Conservation (phyloP, 1,139 yeast species). For the Ogataea hybrid region DNA sequence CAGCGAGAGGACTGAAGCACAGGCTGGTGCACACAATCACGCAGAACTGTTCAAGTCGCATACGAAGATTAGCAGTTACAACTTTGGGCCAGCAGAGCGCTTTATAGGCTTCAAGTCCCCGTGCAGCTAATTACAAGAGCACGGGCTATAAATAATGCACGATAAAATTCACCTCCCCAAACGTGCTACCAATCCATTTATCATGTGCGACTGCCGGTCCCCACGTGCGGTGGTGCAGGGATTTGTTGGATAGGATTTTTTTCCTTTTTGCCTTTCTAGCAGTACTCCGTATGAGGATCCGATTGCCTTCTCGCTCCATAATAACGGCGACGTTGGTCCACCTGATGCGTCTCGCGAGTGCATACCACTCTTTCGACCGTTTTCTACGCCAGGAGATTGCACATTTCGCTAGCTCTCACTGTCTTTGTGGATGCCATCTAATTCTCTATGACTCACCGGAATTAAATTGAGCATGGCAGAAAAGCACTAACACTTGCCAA, state of each 20-base stretch:
- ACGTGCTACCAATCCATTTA: no score
- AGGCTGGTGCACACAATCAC: not conserved
- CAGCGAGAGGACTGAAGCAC: not conserved
- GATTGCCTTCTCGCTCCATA: slow-evolving; percentile 19
- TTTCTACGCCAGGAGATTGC: slow-evolving; percentile 17
- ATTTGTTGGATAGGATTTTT: not conserved
- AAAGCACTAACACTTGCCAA: not conserved
- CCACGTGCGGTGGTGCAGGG: slow-evolving; percentile 1
- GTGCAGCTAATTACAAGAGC: not conserved
- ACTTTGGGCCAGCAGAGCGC: not conserved
- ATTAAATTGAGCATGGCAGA: not conserved
- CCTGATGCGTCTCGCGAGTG: slow-evolving; percentile 22
- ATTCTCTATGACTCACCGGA: slow-evolving; percentile 14
- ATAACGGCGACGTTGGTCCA: slow-evolving; percentile 22
- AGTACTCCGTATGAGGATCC: slow-evolving; percentile 15
- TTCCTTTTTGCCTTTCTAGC: not conserved
- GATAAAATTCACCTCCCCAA: not conserved
- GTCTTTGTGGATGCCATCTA: slow-evolving; percentile 21
- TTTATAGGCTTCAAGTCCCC: not conserved
- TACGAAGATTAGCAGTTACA: not conserved
- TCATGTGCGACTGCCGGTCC: no score
- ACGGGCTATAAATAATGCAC: not conserved
- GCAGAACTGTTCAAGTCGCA: not conserved
- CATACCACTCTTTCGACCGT: slow-evolving; percentile 19
- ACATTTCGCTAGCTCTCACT: slow-evolving; percentile 13